Evolutionary conservation across 306 rosid genomes (phyloP).

Genomic region (Castanea mollissima): DNA sequence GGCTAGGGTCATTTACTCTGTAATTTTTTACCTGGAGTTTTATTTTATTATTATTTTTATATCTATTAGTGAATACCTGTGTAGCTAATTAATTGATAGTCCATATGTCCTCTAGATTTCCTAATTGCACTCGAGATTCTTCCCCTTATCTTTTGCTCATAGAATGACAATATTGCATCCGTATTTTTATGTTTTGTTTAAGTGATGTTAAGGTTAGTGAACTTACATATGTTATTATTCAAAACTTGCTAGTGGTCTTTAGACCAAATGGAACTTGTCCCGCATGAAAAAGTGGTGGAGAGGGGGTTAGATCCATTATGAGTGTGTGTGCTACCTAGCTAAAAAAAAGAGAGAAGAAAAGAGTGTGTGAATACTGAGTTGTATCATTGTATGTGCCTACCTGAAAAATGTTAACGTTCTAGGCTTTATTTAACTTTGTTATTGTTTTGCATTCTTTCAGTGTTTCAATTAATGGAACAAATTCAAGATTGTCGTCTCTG

Average conservation of each 20-base stretch:
- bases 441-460: slow-evolving; percentile 40
- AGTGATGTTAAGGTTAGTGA: background rate
- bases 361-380: background rate
- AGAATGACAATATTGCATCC: background rate
- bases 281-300: background rate
- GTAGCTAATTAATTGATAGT: background rate
- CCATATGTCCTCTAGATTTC: background rate
- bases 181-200: background rate
- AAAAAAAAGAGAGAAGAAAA: too few species aligned
- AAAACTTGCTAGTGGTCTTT: background rate
- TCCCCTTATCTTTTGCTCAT: background rate
- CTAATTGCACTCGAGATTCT: background rate
- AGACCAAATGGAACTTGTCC: background rate
- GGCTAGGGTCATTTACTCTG: slow-evolving; percentile 2
- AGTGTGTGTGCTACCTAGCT: too few species aligned
- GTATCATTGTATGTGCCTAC: background rate
- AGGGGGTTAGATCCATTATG: background rate
- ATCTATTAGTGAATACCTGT: background rate
- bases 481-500: slow-evolving; percentile 81
- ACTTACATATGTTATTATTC: background rate
- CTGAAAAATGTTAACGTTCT: slow-evolving; percentile 2
- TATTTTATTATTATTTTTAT: background rate
- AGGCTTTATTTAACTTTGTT: background rate
- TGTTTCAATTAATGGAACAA: slow-evolving; percentile 82
- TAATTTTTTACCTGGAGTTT: background rate